These are phyloP conservation scores for Serpula lacrymans DNA, from an alignment of 768 basidiomycete species.

Conservation along the genomic window DNA sequence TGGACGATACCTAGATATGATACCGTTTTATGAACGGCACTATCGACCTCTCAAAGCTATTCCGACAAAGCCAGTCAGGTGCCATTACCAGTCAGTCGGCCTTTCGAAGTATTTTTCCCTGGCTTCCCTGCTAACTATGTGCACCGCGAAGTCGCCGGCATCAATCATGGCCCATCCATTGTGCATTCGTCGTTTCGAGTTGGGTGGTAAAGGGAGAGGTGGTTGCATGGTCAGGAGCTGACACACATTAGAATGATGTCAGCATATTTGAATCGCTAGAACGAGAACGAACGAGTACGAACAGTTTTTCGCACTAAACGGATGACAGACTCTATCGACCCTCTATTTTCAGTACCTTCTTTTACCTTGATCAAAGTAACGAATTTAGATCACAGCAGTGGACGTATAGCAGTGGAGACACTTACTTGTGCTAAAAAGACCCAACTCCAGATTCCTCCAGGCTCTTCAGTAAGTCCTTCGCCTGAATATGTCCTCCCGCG, in stretches of 20 bases:
- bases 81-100: constrained; percentile 25
- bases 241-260: no score
- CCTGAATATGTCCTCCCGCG: constrained; percentile 68
- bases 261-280: no score
- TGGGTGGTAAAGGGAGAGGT: constrained; percentile 58
- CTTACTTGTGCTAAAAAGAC: constrained; percentile 67
- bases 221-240: constrained; percentile 60
- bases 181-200: constrained; percentile 54
- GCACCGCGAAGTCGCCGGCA: constrained; percentile 76
- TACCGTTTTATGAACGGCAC: no score
- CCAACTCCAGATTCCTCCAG: constrained; percentile 73
- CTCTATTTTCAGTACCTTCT: constrained; percentile 78
- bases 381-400: neutral
- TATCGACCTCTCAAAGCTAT: no score
- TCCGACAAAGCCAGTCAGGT: neutral
- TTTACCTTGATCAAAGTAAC: constrained; percentile 53
- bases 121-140: constrained; percentile 65
- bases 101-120: constrained; percentile 62
- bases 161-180: constrained; percentile 87
- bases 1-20: no score
- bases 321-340: constrained; percentile 72
- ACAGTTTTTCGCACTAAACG: constrained; percentile 69
- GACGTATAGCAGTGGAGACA: neutral
- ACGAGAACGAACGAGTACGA: constrained; percentile 26
- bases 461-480: constrained; percentile 51